These are phyloP conservation scores for Angomonas desouzai DNA, from an alignment of 208 protist species.

Conservation along the genomic window DNA sequence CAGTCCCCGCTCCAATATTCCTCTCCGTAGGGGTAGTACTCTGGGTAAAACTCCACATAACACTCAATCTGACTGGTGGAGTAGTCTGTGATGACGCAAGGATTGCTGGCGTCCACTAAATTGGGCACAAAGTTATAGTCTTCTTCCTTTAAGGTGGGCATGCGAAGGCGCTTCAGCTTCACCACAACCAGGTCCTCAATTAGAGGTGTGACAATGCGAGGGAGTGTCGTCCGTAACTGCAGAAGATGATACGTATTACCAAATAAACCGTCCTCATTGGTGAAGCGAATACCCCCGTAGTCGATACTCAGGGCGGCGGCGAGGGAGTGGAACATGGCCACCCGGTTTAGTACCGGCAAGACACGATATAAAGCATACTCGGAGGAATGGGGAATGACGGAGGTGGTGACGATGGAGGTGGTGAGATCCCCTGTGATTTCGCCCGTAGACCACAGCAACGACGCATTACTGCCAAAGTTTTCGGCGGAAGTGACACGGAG, in stretches of 20 bases:
- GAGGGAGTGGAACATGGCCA: conserved; percentile 20
- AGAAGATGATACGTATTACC: conserved; percentile 19
- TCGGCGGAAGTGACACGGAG: conserved; percentile 21
- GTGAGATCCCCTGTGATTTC: conserved; percentile 26
- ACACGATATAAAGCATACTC: conserved; percentile 27
- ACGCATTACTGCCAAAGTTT: conserved; percentile 19
- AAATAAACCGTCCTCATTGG: conserved; percentile 21
- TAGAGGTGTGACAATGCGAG: conserved; percentile 15
- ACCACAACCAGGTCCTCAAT: neutral
- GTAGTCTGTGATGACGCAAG: conserved; percentile 13
- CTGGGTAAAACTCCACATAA: conserved; percentile 13
- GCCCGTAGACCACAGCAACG: conserved; percentile 29
- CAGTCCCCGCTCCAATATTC: neutral
- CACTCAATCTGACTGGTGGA: conserved; percentile 13
- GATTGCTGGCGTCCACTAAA: neutral
- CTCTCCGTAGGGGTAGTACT: conserved; percentile 9
- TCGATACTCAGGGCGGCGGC: conserved; percentile 15
- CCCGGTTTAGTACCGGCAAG: conserved; percentile 22
- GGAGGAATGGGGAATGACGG: conserved; percentile 18
- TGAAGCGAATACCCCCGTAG: conserved; percentile 23
- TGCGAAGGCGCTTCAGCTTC: conserved; percentile 14
- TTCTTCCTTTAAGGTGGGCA: conserved; percentile 6
- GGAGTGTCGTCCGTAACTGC: conserved; percentile 22
- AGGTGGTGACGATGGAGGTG: conserved; percentile 21
- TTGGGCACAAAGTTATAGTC: conserved; percentile 14